Conservation (phyloP, 306 rosid genomes). For the Acacia confusa region DNA sequence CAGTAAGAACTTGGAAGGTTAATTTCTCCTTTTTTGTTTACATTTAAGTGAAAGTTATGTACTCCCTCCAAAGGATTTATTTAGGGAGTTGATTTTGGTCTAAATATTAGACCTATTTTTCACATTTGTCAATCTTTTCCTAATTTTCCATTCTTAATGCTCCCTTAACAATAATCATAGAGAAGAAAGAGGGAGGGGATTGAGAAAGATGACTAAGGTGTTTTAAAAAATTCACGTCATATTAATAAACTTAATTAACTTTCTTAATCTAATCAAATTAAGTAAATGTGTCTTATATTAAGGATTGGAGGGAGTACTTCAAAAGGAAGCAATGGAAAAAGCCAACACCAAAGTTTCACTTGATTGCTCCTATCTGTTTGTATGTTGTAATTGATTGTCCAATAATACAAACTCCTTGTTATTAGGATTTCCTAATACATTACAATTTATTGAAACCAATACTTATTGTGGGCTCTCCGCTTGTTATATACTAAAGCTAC, state of each 20-base stretch:
- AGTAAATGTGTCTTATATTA: too few species aligned
- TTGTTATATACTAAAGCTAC: not conserved
- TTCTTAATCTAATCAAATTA: too few species aligned
- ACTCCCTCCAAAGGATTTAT: not conserved
- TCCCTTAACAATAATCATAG: too few species aligned
- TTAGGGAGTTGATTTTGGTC: too few species aligned
- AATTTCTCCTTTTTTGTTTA: not conserved
- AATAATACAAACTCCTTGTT: not conserved
- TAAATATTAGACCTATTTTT: too few species aligned
- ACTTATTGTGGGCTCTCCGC: not conserved
- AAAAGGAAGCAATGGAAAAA: slow-evolving; percentile 11
- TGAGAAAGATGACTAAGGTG: too few species aligned
- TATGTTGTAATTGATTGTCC: not conserved
- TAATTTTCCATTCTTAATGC: too few species aligned
- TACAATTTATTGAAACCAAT: not conserved
- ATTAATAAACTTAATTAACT: too few species aligned
- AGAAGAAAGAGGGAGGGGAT: too few species aligned
- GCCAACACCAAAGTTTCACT: not conserved
- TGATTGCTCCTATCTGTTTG: not conserved
- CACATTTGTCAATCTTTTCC: too few species aligned
- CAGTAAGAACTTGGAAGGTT: not conserved
- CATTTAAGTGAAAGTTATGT: slow-evolving; percentile 8
- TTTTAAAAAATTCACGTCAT: too few species aligned
- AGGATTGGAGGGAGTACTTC: too few species aligned
- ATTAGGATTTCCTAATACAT: not conserved